Evolutionary conservation across 2,329 filamentous ascomycete genomes (phyloP), one percentile per base, ranked within the genome.

Genomic region (Orbilia ellipsospora): DNA sequence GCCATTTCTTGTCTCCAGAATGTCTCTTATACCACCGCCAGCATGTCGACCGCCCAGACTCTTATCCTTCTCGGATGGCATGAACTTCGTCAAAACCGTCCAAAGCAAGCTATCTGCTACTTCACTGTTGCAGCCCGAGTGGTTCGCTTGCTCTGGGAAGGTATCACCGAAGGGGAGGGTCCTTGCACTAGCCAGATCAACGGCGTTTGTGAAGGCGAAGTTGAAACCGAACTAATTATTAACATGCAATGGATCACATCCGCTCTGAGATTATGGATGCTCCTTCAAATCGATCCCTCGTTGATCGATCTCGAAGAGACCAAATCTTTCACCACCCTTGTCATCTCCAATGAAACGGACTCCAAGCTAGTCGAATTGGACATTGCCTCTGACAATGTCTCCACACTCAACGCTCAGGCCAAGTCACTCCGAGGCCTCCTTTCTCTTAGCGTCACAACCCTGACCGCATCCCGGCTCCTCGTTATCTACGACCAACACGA

Each of bases 171-270:
- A 23, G 66, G 62, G 16, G 72, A 75, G 15, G 72, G 72, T 3
- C 72, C 73, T 44, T 70, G 72, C 67, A 73, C 70, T 12, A 77
- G 76, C 66, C 76, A 75, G 36, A 77, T 77, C 48, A 78, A 78
- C 18, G 77, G 77, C 23, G 73, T 78, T 10, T 70, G 74, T 57
- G 73, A 72, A 40, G 73, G 73, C 12, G 77, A 77, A 60, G 77
- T 78, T 23, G 77, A 78, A 48, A 72, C 64, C n/a, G 77, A 78
- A 26, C 18, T 78, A 15, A 66, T 77, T 40, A 73, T 73, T 59
- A 77, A 78, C 56, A 77, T 78, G 63, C 74, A 78, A 63, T 78
- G 77, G 77, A 66, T 78, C 28, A 66, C 65, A 12, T 70, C 69
- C 13, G 64, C 73, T n/a, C 36, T 67, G 26, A 60, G 67, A 65